These are phyloP conservation scores for Mortierella sp. DNA, from an alignment of 371 early-diverging fungal species.

Conservation along the genomic window DNA sequence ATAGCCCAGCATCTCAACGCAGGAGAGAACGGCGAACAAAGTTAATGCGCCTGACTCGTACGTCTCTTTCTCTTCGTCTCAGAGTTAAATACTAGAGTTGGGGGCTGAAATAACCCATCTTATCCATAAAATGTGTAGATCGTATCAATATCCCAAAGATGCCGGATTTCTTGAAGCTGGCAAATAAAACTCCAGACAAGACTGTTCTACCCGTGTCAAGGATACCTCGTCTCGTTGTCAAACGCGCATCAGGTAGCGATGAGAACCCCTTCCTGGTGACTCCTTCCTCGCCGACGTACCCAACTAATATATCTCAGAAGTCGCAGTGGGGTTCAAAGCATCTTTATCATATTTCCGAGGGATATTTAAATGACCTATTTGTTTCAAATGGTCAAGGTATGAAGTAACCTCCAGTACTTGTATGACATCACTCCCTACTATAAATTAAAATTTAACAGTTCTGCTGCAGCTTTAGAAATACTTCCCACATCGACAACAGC, in stretches of 20 bases:
- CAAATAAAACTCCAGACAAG: neutral
- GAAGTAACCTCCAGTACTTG: neutral
- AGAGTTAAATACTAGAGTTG: neutral
- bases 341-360: neutral
- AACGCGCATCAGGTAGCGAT: neutral
- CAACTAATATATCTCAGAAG: neutral
- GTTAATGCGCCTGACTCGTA: neutral
- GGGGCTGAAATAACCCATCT: neutral
- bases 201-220: neutral
- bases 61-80: neutral
- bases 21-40: constrained; percentile 1
- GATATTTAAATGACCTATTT: neutral
- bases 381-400: neutral
- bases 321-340: neutral
- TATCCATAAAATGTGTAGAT: neutral
- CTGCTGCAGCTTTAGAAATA: neutral
- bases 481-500: neutral
- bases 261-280: constrained; percentile 1
- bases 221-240: neutral
- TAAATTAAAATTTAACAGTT: neutral
- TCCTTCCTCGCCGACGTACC: neutral
- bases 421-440: neutral
- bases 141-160: neutral
- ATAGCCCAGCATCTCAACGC: neutral
- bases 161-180: neutral